Percentiles rank a stretch among this genome's conserved stretches.
Evolutionary conservation across 2,329 filamentous ascomycete genomes (phyloP).

Genomic region (Chrysosporium queenslandicum): DNA sequence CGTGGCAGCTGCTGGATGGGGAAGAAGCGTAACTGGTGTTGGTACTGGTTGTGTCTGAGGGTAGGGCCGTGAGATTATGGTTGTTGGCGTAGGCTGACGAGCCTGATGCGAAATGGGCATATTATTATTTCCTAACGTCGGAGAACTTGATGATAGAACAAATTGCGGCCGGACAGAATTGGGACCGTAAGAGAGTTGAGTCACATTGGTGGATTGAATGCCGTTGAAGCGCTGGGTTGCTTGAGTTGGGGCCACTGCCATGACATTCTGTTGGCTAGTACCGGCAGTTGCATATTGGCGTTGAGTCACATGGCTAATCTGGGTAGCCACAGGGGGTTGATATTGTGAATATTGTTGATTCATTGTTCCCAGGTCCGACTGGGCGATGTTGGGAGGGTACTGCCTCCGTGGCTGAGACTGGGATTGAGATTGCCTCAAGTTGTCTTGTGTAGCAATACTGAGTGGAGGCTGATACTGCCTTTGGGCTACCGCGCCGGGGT

Average conservation of each 20-base stretch:
- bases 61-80: neutral
- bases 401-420: neutral
- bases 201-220: neutral
- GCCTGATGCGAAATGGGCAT: neutral
- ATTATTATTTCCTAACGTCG: neutral
- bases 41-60: neutral
- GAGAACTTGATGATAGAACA: neutral
- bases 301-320: neutral
- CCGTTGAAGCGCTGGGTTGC: neutral
- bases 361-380: neutral
- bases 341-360: neutral
- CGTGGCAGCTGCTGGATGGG: slow-evolving; percentile 25
- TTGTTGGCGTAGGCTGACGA: neutral
- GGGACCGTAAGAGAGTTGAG: neutral
- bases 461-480: too few relatives aligned
- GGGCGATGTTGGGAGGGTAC: too few relatives aligned
- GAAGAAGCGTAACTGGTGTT: slow-evolving; percentile 23
- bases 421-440: neutral
- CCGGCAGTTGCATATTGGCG: neutral
- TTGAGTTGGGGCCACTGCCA: neutral
- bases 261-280: too few relatives aligned
- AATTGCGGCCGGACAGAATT: neutral
- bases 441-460: neutral
- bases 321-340: neutral
- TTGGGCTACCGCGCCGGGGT: neutral